Evolutionary conservation across 306 rosid genomes (phyloP).

Genomic region (Vigna trinervia): DNA sequence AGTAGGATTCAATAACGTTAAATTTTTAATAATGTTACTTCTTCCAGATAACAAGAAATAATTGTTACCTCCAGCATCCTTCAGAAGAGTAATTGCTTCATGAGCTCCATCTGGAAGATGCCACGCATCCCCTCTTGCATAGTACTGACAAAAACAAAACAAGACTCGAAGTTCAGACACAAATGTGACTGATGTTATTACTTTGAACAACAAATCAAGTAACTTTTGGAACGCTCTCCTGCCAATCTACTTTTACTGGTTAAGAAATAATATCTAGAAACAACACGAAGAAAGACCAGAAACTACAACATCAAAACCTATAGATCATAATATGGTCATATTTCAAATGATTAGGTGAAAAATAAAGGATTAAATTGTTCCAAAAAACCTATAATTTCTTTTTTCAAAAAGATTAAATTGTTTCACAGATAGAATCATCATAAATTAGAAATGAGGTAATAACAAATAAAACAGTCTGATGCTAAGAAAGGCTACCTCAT

Average conservation of each 20-base stretch:
- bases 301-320: constrained; percentile 35
- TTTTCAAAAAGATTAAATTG: constrained; percentile 2
- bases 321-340: constrained; percentile 20
- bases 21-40: constrained; percentile 8
- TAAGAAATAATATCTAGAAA: constrained; percentile 34
- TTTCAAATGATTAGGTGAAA: constrained; percentile 33
- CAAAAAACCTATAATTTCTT: neutral
- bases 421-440: constrained; percentile 19
- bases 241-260: constrained; percentile 22
- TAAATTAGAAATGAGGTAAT: constrained; percentile 28
- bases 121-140: constrained; percentile 90
- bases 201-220: constrained; percentile 8
- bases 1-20: constrained; percentile 8
- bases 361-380: neutral
- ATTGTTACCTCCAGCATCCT: constrained; percentile 86
- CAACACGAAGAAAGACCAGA: constrained; percentile 29
- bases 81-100: constrained; percentile 78
- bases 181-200: constrained; percentile 9
- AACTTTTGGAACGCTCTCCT: constrained; percentile 27
- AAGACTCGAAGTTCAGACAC: constrained; percentile 43
- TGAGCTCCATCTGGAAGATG: constrained; percentile 80
- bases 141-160: constrained; percentile 63
- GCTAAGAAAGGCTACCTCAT: constrained; percentile 62
- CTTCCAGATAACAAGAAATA: constrained; percentile 27
- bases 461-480: constrained; percentile 17